These are phyloP conservation scores for Colletotrichum zoysiae DNA, from an alignment of 2,329 filamentous ascomycete species.

Conservation along the genomic window DNA sequence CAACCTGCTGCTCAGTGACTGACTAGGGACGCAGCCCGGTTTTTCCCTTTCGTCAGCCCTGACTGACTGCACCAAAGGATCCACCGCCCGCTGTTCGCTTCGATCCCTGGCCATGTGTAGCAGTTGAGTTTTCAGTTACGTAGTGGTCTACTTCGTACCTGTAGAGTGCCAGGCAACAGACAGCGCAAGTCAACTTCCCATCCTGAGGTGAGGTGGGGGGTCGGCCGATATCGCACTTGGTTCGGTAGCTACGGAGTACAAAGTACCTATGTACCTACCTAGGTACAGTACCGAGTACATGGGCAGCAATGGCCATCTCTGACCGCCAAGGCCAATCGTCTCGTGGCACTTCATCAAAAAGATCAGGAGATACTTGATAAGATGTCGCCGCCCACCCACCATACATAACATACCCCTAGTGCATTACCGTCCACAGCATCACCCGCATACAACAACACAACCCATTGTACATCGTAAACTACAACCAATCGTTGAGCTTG, in stretches of 20 bases:
- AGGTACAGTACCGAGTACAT: too few species aligned
- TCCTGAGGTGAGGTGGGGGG: not conserved
- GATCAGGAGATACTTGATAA: slow-evolving; percentile 41
- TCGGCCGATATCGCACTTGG: slow-evolving; percentile 37
- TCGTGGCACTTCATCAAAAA: slow-evolving; percentile 27
- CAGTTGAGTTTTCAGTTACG: too few species aligned
- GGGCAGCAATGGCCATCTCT: slow-evolving; percentile 25
- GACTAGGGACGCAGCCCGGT: slow-evolving; percentile 20
- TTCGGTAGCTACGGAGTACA: too few species aligned
- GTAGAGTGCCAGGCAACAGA: too few species aligned
- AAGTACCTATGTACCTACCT: too few species aligned
- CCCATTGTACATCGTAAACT: not conserved
- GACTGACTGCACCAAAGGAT: slow-evolving; percentile 7
- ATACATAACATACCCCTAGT: not conserved
- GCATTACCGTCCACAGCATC: slow-evolving; percentile 25
- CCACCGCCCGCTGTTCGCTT: slow-evolving; percentile 10
- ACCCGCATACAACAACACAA: slow-evolving; percentile 18
- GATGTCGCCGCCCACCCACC: slow-evolving; percentile 29
- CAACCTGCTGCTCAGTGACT: not conserved
- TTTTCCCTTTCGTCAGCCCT: slow-evolving; percentile 32
- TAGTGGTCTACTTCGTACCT: too few species aligned
- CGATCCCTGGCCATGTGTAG: not conserved
- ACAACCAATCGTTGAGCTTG: slow-evolving; percentile 7
- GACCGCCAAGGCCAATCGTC: slow-evolving; percentile 32
- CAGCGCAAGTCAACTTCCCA: too few species aligned